These are phyloP conservation scores for Aureobasidium sp. DNA, from an alignment of 2,329 filamentous ascomycete genomes.

Conservation along the genomic window DNA sequence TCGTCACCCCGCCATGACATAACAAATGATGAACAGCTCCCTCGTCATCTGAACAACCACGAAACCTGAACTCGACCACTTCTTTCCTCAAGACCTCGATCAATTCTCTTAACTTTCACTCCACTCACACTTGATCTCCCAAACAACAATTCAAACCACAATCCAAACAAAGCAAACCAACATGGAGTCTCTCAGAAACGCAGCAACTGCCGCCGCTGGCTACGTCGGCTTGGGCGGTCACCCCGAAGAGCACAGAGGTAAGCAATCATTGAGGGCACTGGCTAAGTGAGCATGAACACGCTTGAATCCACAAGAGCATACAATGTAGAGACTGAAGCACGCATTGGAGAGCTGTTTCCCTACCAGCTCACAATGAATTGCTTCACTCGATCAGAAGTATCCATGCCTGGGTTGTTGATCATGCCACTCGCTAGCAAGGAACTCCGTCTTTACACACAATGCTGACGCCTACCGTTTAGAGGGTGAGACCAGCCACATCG, in stretches of 20 bases:
- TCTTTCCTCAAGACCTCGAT: background rate
- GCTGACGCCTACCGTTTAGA: background rate
- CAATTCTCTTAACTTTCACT: background rate
- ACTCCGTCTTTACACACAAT: too few species aligned
- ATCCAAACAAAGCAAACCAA: background rate
- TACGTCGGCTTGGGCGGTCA: background rate
- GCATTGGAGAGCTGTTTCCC: background rate
- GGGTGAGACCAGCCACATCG: background rate
- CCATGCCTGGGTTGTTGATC: background rate
- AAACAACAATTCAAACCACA: background rate
- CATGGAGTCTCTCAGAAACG: conserved; percentile 12
- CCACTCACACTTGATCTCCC: background rate
- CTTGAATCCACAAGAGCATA: background rate
- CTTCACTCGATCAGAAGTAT: background rate
- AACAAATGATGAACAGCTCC: background rate
- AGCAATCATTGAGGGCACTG: background rate
- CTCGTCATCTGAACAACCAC: conserved; percentile 6
- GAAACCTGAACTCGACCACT: conserved; percentile 2
- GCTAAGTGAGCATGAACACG: background rate
- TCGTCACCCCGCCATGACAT: conserved; percentile 1
- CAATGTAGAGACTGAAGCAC: background rate
- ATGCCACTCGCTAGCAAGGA: background rate
- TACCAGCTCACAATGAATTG: background rate
- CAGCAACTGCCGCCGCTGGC: conserved; percentile 7
- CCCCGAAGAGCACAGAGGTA: conserved; percentile 4